These are phyloP conservation scores for Nigrograna mackinnonii DNA, from an alignment of 2,329 filamentous ascomycete genomes.

Conservation along the genomic window DNA sequence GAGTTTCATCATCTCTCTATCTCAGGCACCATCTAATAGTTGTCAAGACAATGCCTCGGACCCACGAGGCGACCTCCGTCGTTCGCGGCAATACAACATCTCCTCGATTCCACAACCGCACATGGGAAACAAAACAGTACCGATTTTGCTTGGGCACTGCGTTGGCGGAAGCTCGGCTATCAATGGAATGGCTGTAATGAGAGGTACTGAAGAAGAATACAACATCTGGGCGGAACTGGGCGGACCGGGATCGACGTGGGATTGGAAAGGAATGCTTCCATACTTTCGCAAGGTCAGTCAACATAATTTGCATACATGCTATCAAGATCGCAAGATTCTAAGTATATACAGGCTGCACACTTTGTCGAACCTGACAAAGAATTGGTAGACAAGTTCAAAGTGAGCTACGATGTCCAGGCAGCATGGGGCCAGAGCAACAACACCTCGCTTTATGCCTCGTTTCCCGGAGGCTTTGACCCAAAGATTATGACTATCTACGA, in stretches of 20 bases:
- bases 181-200: slow-evolving; percentile 5
- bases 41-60: neutral
- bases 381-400: neutral
- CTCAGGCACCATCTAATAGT: neutral
- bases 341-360: neutral
- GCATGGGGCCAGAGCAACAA: neutral
- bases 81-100: slow-evolving; percentile 8
- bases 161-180: slow-evolving; percentile 5
- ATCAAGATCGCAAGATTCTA: slow-evolving; percentile 2
- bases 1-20: neutral
- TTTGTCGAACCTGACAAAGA: slow-evolving; percentile 1
- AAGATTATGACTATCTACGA: neutral
- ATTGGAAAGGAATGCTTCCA: slow-evolving; percentile 10
- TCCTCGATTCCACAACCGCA: slow-evolving; percentile 2
- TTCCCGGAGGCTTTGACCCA: neutral
- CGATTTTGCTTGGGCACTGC: slow-evolving; percentile 6
- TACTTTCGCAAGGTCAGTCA: slow-evolving; percentile 9
- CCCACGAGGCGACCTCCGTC: neutral
- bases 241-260: slow-evolving; percentile 8
- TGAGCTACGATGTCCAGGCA: slow-evolving; percentile 20
- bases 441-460: neutral
- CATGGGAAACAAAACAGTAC: slow-evolving; percentile 1
- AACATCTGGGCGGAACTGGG: slow-evolving; percentile 10
- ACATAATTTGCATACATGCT: too few species aligned
- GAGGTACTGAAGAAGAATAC: slow-evolving; percentile 7